phyloP scores from a whole-genome alignment of 169 alveolate genomes.

The Plasmodium relictum region DNA sequence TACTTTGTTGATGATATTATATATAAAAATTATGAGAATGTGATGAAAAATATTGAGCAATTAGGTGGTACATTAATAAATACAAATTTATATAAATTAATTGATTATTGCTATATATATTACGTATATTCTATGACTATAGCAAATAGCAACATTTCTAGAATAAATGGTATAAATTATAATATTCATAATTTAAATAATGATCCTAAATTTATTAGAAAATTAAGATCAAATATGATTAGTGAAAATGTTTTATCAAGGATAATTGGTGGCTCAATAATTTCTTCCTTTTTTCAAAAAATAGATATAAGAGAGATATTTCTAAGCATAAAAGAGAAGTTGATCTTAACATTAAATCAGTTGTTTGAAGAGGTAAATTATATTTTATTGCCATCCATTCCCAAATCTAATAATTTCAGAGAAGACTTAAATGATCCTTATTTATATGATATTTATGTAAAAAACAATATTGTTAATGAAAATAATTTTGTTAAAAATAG shows the following conservation, averaged over 20 bases:
- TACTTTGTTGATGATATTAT: conserved; percentile 36
- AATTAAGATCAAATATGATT: conserved; percentile 40
- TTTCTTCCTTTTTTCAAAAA: conserved; percentile 32
- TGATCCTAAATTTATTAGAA: conserved; percentile 10
- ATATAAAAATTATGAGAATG: conserved; percentile 11
- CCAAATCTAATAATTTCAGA: conserved; percentile 46
- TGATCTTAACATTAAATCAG: not conserved
- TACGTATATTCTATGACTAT: conserved; percentile 51
- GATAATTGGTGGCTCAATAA: conserved; percentile 55
- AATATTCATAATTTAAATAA: conserved; percentile 20
- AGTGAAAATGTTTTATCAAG: conserved; percentile 45
- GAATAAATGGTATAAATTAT: conserved; percentile 68
- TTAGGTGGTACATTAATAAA: conserved; percentile 29
- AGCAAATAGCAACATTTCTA: conserved; percentile 42
- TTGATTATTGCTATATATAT: conserved; percentile 53
- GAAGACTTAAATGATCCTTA: not conserved
- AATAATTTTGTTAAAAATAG: not conserved
- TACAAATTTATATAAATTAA: conserved; percentile 11
- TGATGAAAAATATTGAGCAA: conserved; percentile 28
- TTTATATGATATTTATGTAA: not conserved
- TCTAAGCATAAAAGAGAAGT: conserved; percentile 1
- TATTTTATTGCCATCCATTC: conserved; percentile 53
- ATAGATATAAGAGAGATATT: conserved; percentile 2
- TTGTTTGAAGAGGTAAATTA: conserved; percentile 28
- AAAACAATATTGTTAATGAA: not conserved